Percentiles rank a stretch among this genome's conserved stretches.
Conservation (phyloP, 352 stramenopile genomes). For the Thraustochytrium striatum region DNA sequence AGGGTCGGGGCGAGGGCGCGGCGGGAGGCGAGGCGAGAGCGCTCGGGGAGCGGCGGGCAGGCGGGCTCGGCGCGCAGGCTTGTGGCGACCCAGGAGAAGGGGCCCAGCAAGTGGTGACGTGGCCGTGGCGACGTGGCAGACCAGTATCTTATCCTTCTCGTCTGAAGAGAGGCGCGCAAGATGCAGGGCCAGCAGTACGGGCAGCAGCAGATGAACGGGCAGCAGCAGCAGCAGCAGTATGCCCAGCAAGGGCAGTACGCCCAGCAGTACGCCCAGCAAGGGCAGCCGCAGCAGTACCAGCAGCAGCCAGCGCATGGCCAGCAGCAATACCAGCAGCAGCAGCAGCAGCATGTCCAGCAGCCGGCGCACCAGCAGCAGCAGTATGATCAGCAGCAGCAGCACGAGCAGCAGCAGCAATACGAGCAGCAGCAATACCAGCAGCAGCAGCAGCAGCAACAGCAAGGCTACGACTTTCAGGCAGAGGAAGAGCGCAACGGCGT, state of each 20-base stretch:
- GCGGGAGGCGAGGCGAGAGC: too few species aligned
- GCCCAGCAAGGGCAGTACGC: not conserved
- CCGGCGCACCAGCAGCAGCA: not conserved
- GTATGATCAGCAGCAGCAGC: not conserved
- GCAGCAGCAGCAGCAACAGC: conserved; percentile 10
- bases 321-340: not conserved
- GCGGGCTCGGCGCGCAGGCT: not conserved
- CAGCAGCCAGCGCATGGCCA: conserved; percentile 1
- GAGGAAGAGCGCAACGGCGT: conserved; percentile 76
- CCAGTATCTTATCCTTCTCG: not conserved
- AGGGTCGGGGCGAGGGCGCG: too few species aligned
- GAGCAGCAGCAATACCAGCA: not conserved
- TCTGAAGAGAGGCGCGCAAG: not conserved
- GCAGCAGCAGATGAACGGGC: not conserved
- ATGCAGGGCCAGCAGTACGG: not conserved
- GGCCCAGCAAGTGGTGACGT: not conserved
- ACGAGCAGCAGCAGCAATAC: not conserved
- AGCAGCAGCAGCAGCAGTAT: conserved; percentile 30
- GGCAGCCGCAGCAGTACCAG: conserved; percentile 11
- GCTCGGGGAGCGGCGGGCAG: too few species aligned
- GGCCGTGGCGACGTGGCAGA: not conserved
- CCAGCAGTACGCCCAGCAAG: not conserved
- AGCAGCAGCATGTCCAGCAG: conserved; percentile 22
- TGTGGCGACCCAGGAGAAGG: not conserved
- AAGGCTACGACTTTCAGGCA: conserved; percentile 44